phyloP scores from a whole-genome alignment of 2,329 filamentous ascomycete genomes.

The Sclerotinia subarctica region DNA sequence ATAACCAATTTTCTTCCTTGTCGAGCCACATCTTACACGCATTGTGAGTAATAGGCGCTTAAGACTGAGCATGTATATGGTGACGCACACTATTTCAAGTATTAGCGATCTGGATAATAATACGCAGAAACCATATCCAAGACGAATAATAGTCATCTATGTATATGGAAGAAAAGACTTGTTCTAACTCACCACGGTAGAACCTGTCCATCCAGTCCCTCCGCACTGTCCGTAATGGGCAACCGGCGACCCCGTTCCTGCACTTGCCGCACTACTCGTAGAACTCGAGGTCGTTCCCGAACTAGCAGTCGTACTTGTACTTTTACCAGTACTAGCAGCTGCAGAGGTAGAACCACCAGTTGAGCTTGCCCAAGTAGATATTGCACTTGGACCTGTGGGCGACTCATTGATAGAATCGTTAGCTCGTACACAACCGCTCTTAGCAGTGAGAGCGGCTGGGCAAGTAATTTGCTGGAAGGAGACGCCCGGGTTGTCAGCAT shows the following conservation, averaged over 20 bases:
- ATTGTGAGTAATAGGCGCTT: constrained; percentile 14
- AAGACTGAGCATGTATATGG: constrained; percentile 11
- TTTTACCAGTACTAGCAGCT: not conserved
- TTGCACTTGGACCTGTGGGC: constrained; percentile 10
- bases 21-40: constrained; percentile 11
- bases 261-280: not conserved
- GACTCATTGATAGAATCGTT: constrained; percentile 17
- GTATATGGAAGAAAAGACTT: not conserved
- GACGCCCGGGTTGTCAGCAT: constrained; percentile 47
- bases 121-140: not conserved
- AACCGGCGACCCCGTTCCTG: not conserved
- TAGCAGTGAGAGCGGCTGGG: constrained; percentile 44
- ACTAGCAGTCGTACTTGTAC: not conserved
- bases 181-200: constrained; percentile 7
- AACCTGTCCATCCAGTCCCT: constrained; percentile 4
- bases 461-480: constrained; percentile 47
- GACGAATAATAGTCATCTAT: not conserved
- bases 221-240: constrained; percentile 18
- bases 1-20: not conserved
- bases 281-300: not conserved
- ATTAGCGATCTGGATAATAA: not conserved
- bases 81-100: constrained; percentile 1
- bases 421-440: constrained; percentile 41
- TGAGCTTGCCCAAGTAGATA: constrained; percentile 12
- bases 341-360: not conserved